Evolutionary conservation across 2,329 filamentous ascomycete species (phyloP).

Genomic region (Mollisia scopiformis): DNA sequence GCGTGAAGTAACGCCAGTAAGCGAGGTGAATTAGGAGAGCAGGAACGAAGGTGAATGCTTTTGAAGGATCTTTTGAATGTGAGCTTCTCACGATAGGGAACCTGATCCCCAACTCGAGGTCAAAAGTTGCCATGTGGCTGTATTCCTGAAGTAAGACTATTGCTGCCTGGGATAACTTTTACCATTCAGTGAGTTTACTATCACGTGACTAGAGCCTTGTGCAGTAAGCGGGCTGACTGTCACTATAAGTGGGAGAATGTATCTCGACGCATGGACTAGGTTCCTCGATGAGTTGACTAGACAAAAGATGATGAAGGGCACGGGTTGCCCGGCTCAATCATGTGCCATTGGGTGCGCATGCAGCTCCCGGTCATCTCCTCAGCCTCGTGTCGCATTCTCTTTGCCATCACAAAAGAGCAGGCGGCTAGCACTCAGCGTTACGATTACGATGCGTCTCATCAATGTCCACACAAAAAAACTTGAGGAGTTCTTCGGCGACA

Average conservation of each 20-base stretch:
- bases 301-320: too few relatives aligned
- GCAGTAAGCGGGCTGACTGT: too few relatives aligned
- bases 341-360: neutral
- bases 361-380: neutral
- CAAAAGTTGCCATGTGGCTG: neutral
- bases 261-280: too few relatives aligned
- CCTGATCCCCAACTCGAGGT: neutral
- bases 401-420: too few relatives aligned
- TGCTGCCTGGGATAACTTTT: too few relatives aligned
- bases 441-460: neutral
- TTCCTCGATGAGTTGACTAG: too few relatives aligned
- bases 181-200: too few relatives aligned
- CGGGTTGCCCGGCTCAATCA: neutral
- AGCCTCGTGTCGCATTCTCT: too few relatives aligned
- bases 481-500: neutral
- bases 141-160: too few relatives aligned
- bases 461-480: neutral
- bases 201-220: too few relatives aligned
- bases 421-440: neutral
- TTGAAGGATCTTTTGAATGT: neutral
- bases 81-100: neutral
- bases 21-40: neutral
- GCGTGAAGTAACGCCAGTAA: neutral
- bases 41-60: neutral
- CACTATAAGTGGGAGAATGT: too few relatives aligned